Conservation (phyloP, 305 asterid genomes). For the Fraxinus dipetala region DNA sequence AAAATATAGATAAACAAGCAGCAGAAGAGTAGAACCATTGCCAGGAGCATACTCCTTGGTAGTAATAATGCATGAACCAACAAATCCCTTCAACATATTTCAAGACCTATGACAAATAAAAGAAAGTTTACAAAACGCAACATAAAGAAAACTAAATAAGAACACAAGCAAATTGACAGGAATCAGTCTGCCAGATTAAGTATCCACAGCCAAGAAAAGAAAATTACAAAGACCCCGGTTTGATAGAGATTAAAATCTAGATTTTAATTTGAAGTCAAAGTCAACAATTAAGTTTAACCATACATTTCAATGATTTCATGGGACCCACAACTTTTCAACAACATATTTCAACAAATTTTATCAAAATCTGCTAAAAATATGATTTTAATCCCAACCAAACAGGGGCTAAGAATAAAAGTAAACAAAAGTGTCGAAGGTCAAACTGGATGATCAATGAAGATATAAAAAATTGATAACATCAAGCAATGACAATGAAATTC, state of each 20-base stretch:
- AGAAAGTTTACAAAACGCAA: neutral
- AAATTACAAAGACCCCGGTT: neutral
- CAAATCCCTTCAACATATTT: constrained; percentile 61
- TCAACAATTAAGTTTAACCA: neutral
- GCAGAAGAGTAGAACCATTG: constrained; percentile 42
- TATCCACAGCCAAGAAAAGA: constrained; percentile 2
- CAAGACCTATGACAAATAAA: constrained; percentile 41
- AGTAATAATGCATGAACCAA: constrained; percentile 70
- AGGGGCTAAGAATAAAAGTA: neutral
- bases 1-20: neutral
- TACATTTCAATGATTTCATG: neutral
- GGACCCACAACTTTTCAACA: neutral
- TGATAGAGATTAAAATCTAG: neutral
- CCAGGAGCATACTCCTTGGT: constrained; percentile 71
- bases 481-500: neutral
- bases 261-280: neutral
- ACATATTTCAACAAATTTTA: neutral
- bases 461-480: constrained; percentile 5
- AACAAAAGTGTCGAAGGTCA: neutral
- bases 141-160: constrained; percentile 4
- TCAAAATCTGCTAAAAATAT: neutral
- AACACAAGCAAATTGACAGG: constrained; percentile 3
- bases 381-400: neutral
- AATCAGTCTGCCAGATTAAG: constrained; percentile 10
- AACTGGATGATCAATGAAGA: neutral